Conservation (phyloP, 2,329 filamentous ascomycete species). For the Sclerotinia trifoliorum region DNA sequence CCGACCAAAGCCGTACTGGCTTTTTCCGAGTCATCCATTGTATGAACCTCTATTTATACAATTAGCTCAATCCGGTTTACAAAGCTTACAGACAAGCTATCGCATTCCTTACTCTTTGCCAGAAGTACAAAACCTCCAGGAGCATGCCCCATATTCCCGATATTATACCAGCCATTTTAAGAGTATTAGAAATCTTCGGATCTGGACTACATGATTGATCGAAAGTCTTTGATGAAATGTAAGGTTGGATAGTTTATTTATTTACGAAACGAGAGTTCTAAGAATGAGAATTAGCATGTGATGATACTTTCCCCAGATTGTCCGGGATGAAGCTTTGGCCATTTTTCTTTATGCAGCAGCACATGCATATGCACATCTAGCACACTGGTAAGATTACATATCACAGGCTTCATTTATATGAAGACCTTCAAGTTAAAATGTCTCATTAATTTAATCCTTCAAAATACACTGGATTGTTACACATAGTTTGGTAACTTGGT, state of each 20-base stretch:
- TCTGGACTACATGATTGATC: slow-evolving; percentile 2
- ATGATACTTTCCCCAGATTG: slow-evolving; percentile 18
- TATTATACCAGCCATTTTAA: slow-evolving; percentile 36
- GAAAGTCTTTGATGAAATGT: not conserved
- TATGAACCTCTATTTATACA: slow-evolving; percentile 58
- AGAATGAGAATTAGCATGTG: slow-evolving; percentile 21
- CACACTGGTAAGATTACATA: not conserved
- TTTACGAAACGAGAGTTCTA: not conserved
- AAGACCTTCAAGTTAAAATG: not conserved
- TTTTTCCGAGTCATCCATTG: slow-evolving; percentile 66
- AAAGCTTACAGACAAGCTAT: slow-evolving; percentile 10
- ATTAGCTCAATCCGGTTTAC: slow-evolving; percentile 7
- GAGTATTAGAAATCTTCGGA: not conserved
- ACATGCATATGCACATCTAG: not conserved
- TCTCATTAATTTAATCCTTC: not conserved
- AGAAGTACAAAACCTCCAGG: slow-evolving; percentile 61
- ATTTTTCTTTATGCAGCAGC: not conserved
- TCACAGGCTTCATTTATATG: not conserved
- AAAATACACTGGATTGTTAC: not conserved
- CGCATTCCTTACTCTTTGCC: slow-evolving; percentile 51
- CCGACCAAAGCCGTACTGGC: slow-evolving; percentile 62
- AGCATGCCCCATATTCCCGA: slow-evolving; percentile 56
- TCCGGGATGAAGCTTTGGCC: slow-evolving; percentile 21
- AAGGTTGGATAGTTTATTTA: slow-evolving; percentile 3
- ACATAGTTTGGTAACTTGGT: not conserved